Percentiles rank a stretch among this genome's conserved stretches.
These are phyloP conservation scores for Boletus sp. DNA, from an alignment of 768 basidiomycete species.

Conservation along the genomic window DNA sequence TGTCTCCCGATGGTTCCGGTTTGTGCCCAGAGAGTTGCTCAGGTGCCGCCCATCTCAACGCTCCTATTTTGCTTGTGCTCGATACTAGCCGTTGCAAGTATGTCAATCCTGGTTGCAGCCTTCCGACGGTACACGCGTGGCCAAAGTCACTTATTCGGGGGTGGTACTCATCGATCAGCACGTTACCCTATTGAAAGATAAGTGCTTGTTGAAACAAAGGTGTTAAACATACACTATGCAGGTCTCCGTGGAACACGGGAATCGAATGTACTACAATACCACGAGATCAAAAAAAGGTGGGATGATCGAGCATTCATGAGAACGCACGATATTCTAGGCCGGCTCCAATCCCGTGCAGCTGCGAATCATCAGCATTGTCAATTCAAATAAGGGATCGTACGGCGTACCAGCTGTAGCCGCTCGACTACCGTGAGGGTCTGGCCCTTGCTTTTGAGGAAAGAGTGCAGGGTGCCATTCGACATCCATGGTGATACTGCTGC, in stretches of 20 bases:
- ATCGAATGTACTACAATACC: not conserved
- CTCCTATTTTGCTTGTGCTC: not conserved
- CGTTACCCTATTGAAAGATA: not conserved
- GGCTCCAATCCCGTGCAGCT: not conserved
- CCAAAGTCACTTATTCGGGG: not conserved
- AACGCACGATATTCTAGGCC: constrained; percentile 1
- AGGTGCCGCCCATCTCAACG: not conserved
- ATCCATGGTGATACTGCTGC: constrained; percentile 1
- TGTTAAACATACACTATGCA: not conserved
- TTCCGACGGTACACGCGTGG: not conserved
- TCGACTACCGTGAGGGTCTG: not conserved
- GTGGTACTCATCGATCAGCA: not conserved
- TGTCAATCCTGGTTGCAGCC: not conserved
- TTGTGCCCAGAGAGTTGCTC: not conserved
- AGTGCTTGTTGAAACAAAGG: not conserved
- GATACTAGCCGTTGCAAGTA: not conserved
- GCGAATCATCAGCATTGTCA: not conserved
- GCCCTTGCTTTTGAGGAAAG: not conserved
- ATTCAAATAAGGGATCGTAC: not conserved
- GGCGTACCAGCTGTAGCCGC: not conserved
- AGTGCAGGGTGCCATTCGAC: not conserved
- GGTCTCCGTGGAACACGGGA: not conserved
- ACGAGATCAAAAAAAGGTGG: not conserved
- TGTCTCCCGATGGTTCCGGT: not conserved
- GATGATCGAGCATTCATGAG: not conserved